Conservation (phyloP, 2,329 filamentous ascomycete species). For the Aspergillus sp. region DNA sequence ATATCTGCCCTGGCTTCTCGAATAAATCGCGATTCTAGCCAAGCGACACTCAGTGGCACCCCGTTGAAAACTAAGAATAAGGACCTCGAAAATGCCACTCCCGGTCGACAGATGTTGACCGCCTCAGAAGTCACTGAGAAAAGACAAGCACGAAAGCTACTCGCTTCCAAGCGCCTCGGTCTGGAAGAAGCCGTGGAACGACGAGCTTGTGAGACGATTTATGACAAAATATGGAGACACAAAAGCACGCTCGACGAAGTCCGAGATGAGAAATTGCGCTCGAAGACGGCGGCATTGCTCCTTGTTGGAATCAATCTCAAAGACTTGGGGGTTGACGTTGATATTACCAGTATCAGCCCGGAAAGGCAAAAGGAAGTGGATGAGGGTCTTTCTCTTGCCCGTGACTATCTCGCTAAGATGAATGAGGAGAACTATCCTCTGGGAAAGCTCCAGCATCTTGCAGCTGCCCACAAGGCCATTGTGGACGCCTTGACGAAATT, state of each 20-base stretch:
- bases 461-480: conserved; percentile 86
- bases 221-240: conserved; percentile 87
- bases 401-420: conserved; percentile 74
- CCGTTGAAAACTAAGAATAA: conserved; percentile 54
- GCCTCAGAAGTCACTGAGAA: conserved; percentile 77
- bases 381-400: conserved; percentile 69
- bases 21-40: conserved; percentile 64
- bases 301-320: conserved; percentile 88
- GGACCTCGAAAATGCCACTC: conserved; percentile 33
- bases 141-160: conserved; percentile 71
- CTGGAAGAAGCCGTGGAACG: conserved; percentile 92
- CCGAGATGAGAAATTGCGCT: conserved; percentile 88
- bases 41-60: conserved; percentile 5
- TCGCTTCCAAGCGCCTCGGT: conserved; percentile 73
- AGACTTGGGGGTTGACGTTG: conserved; percentile 78
- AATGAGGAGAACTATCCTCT: conserved; percentile 82
- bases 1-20: conserved; percentile 75
- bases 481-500: conserved; percentile 76
- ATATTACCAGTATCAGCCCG: conserved; percentile 53
- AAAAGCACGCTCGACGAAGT: conserved; percentile 90
- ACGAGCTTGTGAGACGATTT: conserved; percentile 79
- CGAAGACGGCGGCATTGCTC: conserved; percentile 84
- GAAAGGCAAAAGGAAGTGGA: conserved; percentile 67
- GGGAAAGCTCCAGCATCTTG: conserved; percentile 86
- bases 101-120: conserved; percentile 85